These are phyloP conservation scores for Terfezia boudieri DNA, from an alignment of 495 filamentous ascomycete genomes.

Conservation along the genomic window DNA sequence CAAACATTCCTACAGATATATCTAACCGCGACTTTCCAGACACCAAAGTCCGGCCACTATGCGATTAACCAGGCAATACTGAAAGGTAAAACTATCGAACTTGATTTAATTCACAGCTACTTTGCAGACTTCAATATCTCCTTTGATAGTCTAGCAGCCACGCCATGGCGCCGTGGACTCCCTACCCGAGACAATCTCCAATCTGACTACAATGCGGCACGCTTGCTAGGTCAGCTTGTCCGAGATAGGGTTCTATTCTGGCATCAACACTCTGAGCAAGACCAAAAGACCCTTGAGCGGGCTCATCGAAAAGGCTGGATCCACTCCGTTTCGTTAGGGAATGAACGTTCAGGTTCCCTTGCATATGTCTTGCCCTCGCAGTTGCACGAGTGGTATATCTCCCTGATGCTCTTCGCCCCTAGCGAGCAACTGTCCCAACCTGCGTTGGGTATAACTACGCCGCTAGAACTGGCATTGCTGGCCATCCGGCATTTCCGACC, in stretches of 20 bases:
- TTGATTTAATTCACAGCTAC: not conserved
- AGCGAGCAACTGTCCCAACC: not conserved
- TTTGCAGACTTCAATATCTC: not conserved
- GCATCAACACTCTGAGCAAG: not conserved
- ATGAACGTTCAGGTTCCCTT: not conserved
- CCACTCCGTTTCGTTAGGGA: not conserved
- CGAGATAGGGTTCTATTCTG: not conserved
- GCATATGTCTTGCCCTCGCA: not conserved
- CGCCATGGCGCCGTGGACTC: not conserved
- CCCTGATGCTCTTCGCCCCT: not conserved
- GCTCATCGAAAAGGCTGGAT: not conserved
- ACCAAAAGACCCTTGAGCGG: not conserved
- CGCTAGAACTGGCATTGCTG: not conserved
- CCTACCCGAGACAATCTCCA: not conserved
- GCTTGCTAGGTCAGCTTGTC: not conserved
- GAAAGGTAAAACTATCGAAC: too few relatives aligned
- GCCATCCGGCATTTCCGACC: not conserved
- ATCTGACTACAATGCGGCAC: not conserved
- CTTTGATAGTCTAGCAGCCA: not conserved
- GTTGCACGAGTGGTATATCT: not conserved
- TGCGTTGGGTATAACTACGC: not conserved
- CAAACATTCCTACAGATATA: not conserved
- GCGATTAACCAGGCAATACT: too few relatives aligned
- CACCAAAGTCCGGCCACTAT: not conserved
- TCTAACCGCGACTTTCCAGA: not conserved